A percentile compares a stretch with the other conserved stretches of the same genome.
phyloP scores from a whole-genome alignment of 331 rosid genomes.

The Phaseolus coccineus region DNA sequence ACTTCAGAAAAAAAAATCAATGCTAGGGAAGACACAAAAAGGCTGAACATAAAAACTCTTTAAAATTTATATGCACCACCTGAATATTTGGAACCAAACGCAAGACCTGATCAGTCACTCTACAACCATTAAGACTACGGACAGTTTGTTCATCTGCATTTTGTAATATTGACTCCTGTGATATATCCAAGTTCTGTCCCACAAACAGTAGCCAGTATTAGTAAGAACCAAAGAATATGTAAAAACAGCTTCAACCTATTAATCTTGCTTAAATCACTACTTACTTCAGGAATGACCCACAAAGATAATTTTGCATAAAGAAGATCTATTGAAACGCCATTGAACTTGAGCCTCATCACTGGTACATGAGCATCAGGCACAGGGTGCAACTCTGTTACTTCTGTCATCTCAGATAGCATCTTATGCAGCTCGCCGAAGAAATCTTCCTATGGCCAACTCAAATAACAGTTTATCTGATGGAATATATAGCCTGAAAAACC shows the following conservation, averaged over 20 bases:
- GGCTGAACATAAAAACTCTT: slow-evolving; percentile 3
- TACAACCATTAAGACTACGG: slow-evolving; percentile 94
- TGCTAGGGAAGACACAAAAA: slow-evolving; percentile 23
- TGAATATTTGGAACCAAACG: slow-evolving; percentile 96
- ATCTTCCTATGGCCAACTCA: slow-evolving; percentile 71
- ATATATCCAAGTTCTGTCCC: slow-evolving; percentile 83
- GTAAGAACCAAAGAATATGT: slow-evolving; percentile 7
- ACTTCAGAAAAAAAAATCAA: slow-evolving; percentile 46
- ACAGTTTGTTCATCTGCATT: slow-evolving; percentile 93
- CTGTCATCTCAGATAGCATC: slow-evolving; percentile 87
- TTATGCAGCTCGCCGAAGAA: slow-evolving; percentile 83
- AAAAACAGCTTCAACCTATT: not conserved
- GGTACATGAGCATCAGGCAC: slow-evolving; percentile 99
- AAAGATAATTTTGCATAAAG: slow-evolving; percentile 87
- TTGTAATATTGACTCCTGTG: slow-evolving; percentile 86
- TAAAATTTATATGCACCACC: slow-evolving; percentile 52
- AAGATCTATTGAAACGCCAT: slow-evolving; percentile 87
- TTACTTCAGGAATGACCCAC: slow-evolving; percentile 95
- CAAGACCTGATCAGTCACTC: slow-evolving; percentile 91
- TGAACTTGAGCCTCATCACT: slow-evolving; percentile 75
- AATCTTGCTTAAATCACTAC: slow-evolving; percentile 34
- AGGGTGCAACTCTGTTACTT: slow-evolving; percentile 92
- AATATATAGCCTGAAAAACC: slow-evolving; percentile 26
- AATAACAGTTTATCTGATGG: slow-evolving; percentile 37
- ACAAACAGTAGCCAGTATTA: slow-evolving; percentile 24